A percentile compares a stretch with the other conserved stretches of the same genome.
Conservation (phyloP, 2,329 filamentous ascomycete species). For the Cercospora nicotianae region DNA sequence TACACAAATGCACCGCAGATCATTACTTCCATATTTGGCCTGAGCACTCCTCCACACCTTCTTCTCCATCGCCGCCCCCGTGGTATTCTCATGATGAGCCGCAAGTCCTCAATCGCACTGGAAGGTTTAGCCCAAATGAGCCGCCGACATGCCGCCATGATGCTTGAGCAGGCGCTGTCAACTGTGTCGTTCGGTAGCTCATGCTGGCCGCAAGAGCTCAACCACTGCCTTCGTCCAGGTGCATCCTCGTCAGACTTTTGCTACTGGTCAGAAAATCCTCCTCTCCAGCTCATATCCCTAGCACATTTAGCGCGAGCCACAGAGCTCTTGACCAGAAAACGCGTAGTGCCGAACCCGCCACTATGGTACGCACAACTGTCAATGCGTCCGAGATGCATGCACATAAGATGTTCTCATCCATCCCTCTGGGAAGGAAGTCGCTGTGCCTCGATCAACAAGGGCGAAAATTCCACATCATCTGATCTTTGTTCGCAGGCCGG, state of each 20-base stretch:
- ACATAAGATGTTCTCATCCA: not conserved
- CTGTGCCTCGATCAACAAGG: not conserved
- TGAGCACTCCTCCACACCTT: not conserved
- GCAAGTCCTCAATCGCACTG: not conserved
- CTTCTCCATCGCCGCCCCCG: too few species aligned
- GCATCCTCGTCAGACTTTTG: not conserved
- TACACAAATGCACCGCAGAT: not conserved
- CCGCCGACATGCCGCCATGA: not conserved
- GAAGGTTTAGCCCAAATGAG: not conserved
- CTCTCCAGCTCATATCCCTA: not conserved
- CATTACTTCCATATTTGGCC: not conserved
- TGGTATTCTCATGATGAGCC: not conserved
- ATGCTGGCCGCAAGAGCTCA: not conserved
- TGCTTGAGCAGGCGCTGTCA: not conserved
- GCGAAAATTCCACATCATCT: not conserved
- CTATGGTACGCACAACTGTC: not conserved
- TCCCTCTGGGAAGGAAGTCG: not conserved
- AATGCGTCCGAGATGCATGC: not conserved
- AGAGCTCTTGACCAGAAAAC: not conserved
- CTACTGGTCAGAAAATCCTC: not conserved
- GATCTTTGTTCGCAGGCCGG: not conserved
- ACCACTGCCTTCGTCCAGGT: not conserved
- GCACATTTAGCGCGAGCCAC: not conserved
- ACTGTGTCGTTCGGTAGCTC: not conserved
- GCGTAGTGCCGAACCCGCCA: not conserved